Conservation (phyloP, 1,284 basidiomycete species). For the Bjerkandera adusta region DNA sequence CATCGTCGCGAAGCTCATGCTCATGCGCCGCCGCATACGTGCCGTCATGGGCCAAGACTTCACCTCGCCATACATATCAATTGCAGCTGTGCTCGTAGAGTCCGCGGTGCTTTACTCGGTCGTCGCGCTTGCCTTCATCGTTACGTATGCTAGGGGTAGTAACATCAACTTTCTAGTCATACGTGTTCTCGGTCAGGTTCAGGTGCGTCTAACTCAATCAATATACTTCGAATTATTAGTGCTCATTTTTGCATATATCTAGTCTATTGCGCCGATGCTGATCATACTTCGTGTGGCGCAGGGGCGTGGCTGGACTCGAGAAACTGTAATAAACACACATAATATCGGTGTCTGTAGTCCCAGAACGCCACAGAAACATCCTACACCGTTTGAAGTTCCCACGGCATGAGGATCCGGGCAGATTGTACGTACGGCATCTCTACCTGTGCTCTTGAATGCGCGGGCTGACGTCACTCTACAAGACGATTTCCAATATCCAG, state of each 20-base stretch:
- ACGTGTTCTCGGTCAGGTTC: neutral
- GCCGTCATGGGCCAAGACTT: neutral
- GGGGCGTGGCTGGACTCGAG: neutral
- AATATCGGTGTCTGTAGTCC: no score
- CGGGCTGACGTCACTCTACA: no score
- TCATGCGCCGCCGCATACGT: neutral
- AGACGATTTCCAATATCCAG: no score
- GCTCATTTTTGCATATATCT: neutral
- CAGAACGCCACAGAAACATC: no score
- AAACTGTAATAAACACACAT: no score
- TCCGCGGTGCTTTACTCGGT: neutral
- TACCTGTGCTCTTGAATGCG: no score
- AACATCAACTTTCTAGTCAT: neutral
- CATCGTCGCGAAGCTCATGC: neutral
- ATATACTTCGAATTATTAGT: neutral
- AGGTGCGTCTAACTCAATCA: neutral
- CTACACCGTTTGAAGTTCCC: no score
- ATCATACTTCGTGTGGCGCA: neutral
- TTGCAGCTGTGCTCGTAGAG: neutral
- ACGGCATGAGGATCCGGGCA: no score
- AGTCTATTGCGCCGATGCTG: neutral
- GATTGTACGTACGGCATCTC: no score
- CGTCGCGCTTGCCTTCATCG: neutral
- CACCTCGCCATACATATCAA: neutral
- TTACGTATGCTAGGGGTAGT: neutral